Evolutionary conservation across 176 grass and related monocot species (phyloP).

Genomic region (Rhipidocladum racemiflorum): DNA sequence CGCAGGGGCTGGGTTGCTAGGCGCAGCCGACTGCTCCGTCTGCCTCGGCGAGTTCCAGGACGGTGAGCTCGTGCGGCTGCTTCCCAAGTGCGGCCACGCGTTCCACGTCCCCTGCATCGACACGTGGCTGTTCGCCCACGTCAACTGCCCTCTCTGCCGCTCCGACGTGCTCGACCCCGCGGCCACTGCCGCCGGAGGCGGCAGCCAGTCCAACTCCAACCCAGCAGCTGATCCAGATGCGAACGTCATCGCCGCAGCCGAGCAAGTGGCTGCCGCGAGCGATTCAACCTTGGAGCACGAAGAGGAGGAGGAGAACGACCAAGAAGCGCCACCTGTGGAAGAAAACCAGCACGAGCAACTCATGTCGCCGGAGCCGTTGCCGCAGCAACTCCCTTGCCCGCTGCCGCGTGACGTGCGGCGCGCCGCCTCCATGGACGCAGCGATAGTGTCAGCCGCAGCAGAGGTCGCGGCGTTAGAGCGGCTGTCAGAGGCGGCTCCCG

Average conservation of each 20-base stretch:
- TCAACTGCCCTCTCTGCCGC: slow-evolving; percentile 80
- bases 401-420: slow-evolving; percentile 43
- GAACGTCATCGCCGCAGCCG: background rate
- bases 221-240: background rate
- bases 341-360: slow-evolving; percentile 3
- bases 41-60: slow-evolving; percentile 82
- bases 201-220: background rate
- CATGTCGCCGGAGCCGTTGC: background rate
- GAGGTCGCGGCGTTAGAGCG: slow-evolving; percentile 17
- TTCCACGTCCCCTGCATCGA: slow-evolving; percentile 83
- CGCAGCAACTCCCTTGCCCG: background rate
- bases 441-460: slow-evolving; percentile 15
- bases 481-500: slow-evolving; percentile 31
- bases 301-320: background rate
- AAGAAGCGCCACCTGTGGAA: background rate
- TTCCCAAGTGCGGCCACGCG: slow-evolving; percentile 70
- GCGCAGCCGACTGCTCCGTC: slow-evolving; percentile 64
- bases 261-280: background rate
- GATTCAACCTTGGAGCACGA: slow-evolving; percentile 15
- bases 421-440: slow-evolving; percentile 59
- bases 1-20: slow-evolving; percentile 30
- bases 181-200: background rate
- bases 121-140: slow-evolving; percentile 69
- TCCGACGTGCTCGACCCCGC: slow-evolving; percentile 52
- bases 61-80: slow-evolving; percentile 63